Percentiles rank a stretch among this genome's conserved stretches.
phyloP scores from a whole-genome alignment of 179 eudicot genomes.

The Patellifolia procumbens region DNA sequence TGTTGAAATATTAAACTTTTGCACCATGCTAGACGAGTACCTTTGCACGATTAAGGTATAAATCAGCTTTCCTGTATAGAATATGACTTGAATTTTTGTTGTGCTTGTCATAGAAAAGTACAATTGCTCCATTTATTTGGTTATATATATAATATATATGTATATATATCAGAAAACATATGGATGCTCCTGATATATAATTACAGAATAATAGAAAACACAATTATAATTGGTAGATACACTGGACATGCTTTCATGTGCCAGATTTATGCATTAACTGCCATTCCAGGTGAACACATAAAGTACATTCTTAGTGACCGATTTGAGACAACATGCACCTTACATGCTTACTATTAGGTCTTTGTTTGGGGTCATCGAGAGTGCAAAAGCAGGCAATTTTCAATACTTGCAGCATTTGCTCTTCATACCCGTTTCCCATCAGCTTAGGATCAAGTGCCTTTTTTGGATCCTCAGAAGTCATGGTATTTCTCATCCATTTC shows the following conservation, averaged over 20 bases:
- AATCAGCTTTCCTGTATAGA: background rate
- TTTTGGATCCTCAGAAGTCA: conserved; percentile 65
- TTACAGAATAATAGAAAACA: conserved; percentile 2
- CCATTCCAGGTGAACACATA: background rate
- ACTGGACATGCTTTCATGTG: background rate
- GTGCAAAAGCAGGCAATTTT: conserved; percentile 94
- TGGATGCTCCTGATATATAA: background rate
- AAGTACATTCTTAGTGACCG: conserved; percentile 44
- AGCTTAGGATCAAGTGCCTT: conserved; percentile 65
- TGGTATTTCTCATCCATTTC: conserved; percentile 73
- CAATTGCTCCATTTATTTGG: background rate
- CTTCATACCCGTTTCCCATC: conserved; percentile 68
- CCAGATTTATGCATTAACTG: background rate
- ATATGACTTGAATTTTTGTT: background rate
- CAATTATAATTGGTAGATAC: background rate
- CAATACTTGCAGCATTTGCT: conserved; percentile 84
- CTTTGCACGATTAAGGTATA: background rate
- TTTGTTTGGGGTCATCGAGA: conserved; percentile 71
- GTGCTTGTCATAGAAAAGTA: conserved; percentile 3
- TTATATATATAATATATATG: background rate
- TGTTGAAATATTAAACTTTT: conserved; percentile 9
- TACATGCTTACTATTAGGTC: conserved; percentile 86
- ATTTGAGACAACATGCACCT: conserved; percentile 76
- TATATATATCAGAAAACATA: background rate
- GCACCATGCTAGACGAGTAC: background rate